These are phyloP conservation scores for Lippia alba DNA, from an alignment of 305 asterid species.

Conservation along the genomic window DNA sequence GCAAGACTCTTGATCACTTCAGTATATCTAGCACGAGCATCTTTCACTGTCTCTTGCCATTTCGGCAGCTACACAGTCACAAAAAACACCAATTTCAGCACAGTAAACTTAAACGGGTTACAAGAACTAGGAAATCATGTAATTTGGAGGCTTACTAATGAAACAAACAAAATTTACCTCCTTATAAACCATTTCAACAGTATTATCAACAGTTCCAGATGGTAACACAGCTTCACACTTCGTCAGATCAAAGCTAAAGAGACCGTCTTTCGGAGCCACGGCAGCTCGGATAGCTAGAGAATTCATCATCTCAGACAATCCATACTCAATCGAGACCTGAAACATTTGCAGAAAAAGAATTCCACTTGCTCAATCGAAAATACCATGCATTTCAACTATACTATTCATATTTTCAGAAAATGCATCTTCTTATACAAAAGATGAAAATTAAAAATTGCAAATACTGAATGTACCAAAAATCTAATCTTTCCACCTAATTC, in stretches of 20 bases:
- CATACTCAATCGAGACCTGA: conserved; percentile 82
- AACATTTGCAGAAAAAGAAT: conserved; percentile 9
- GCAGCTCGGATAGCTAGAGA: conserved; percentile 63
- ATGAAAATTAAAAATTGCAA: no score
- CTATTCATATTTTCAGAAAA: no score
- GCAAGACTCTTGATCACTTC: conserved; percentile 72
- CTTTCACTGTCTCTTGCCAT: conserved; percentile 73
- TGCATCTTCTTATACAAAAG: no score
- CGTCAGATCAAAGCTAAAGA: conserved; percentile 62
- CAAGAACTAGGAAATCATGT: background rate
- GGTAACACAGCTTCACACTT: conserved; percentile 73
- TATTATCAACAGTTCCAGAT: conserved; percentile 63
- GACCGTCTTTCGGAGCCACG: conserved; percentile 79
- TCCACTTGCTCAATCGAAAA: background rate
- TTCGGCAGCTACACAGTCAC: conserved; percentile 60
- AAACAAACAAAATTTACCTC: conserved; percentile 51
- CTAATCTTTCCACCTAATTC: no score
- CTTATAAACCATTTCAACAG: conserved; percentile 51
- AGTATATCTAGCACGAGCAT: conserved; percentile 65
- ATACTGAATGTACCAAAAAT: no score
- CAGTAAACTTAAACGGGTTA: background rate
- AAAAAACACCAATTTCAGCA: conserved; percentile 30
- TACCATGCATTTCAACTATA: background rate
- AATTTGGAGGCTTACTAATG: conserved; percentile 1
- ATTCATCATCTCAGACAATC: conserved; percentile 88